These are phyloP conservation scores for Neonectria punicea DNA, from an alignment of 2,329 filamentous ascomycete genomes.

Conservation along the genomic window DNA sequence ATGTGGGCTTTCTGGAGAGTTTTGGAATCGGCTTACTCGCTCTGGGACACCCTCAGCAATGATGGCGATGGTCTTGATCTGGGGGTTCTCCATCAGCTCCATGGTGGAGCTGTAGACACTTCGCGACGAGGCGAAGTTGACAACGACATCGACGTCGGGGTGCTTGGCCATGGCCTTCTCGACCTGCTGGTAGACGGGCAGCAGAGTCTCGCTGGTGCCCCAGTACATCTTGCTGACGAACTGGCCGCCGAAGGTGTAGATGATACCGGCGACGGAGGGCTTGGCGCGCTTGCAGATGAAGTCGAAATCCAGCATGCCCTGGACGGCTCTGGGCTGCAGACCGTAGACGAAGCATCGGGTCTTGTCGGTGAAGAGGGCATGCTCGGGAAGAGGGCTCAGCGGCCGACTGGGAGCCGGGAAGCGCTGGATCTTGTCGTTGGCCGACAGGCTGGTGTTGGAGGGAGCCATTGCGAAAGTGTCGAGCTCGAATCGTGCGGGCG, in stretches of 20 bases:
- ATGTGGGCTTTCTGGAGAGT: conserved; percentile 9
- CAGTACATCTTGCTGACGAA: conserved; percentile 99
- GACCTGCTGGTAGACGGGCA: conserved; percentile 97
- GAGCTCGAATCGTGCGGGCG: conserved; percentile 37
- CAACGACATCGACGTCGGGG: conserved; percentile 94
- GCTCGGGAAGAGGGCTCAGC: conserved; percentile 85
- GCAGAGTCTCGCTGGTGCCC: conserved; percentile 98
- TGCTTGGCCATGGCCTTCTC: conserved; percentile 96
- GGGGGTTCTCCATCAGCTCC: conserved; percentile 96
- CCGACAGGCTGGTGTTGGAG: conserved; percentile 70
- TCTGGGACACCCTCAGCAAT: conserved; percentile 99
- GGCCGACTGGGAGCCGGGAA: conserved; percentile 94
- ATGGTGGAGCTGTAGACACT: conserved; percentile 98
- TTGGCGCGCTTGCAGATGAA: conserved; percentile 99
- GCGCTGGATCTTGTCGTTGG: conserved; percentile 98
- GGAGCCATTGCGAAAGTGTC: conserved; percentile 60
- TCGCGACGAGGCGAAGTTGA: conserved; percentile 99
- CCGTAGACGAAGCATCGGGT: conserved; percentile 99
- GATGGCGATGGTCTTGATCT: conserved; percentile 99
- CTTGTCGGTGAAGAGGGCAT: conserved; percentile 98
- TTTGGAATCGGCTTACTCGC: conserved; percentile 71
- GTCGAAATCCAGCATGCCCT: conserved; percentile 98
- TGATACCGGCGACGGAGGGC: conserved; percentile 97
- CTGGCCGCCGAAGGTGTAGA: conserved; percentile 99
- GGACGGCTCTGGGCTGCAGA: conserved; percentile 92